Base-by-base conservation (phyloP, 1,284 basidiomycete species). In the Porphyrellus sp. region DNA sequence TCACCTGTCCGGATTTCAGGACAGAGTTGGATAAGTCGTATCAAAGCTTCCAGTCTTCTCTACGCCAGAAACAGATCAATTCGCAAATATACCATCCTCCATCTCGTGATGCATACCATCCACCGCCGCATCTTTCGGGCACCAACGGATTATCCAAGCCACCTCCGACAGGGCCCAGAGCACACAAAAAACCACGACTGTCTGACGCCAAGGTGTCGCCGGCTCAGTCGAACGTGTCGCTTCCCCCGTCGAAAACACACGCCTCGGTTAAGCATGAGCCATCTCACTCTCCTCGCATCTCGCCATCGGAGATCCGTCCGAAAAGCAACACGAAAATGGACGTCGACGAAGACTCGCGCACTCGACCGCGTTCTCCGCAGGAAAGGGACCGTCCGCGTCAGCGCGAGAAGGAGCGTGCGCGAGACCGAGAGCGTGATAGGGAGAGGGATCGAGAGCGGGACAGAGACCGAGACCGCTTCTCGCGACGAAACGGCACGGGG, bases 91-190 rank as follows among this genome's bases (percentile, higher is more conserved):
- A 77, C 61, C 66, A 72, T 57, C 58, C 74, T 59, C 57, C 65
- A 31, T 54, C 64, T 53, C 60, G 64, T 34, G 59, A 72, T 30
- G 25, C 49, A 35, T 67, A 67, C 46, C 67, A 70, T 31, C 45
- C 53, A 61, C 68, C 55, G 59, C 63, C 41, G 63, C 67, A 64
- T 42, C 43, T 62, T 33, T 44, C 59, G 35, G 46, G 38, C 21
- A 52, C 57, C 35, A 64, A 63, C 59, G 71, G 74, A 16, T 55
- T 70, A 28, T 65, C 71, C n/a, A 86, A 82, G 65, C 74, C 73
- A 4, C 82, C 80, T 11, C 88, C 89, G 0, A 91, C 86, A 5
- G 88, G 81, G 16, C 88, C 88, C 3, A 80, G 88, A 45, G 86
- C 86, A 18, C 77, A 86, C 68, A 90, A 89, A 74, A 86, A 85